Evolutionary conservation across 1,139 yeast species (phyloP), one percentile per base, ranked within the genome.

Genomic region (Candida freyschussii): DNA sequence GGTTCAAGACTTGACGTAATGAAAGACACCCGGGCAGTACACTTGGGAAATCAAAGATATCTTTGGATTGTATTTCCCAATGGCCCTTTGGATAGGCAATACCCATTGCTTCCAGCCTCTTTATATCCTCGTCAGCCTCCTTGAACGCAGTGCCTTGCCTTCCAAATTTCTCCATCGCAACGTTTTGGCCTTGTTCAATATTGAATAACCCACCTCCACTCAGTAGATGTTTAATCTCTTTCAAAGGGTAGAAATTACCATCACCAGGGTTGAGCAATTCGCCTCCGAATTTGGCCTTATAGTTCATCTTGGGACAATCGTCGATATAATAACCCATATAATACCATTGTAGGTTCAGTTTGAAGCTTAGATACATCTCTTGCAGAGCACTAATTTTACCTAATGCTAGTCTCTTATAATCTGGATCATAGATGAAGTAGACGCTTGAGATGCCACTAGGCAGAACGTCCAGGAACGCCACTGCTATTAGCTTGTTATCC

Each of bases 351-450:
- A 66, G 55, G 2, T 60, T 48, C 10, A 60, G 48, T 20, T 57
- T 54, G 5, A 48, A 29, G 3, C 65, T 44, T 22, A 84, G 55
- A 5, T 74, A 65, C 30, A 85, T 61, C 50, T 89, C 97, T 24
- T 84, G 59, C 20, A 86, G 49, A 0, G 86, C 93, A 37, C 89
- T 77, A 2, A 87, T 55, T 19, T 85, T 83, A 0, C 97, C 97
- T 24, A 87, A 57, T 0, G 87, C 80, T 41, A 80, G 60, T 36
- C 74, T 67, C 2, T 79, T 76, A 53, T 68, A 80, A 40, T 77
- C 89, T 0, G 95, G 94, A 52, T 87, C 93, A 85, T 94, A 86
- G 13, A 87, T 75, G 50, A 87, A 82, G 52, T 87, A 89, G 1
- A 89, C 91, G 0, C 95, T 79, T 0, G 95, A 85, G 0, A 89